Evolutionary conservation across 2,329 filamentous ascomycete species (phyloP), one percentile per base, ranked within the genome.

Genomic region (Epichloe glyceriae): DNA sequence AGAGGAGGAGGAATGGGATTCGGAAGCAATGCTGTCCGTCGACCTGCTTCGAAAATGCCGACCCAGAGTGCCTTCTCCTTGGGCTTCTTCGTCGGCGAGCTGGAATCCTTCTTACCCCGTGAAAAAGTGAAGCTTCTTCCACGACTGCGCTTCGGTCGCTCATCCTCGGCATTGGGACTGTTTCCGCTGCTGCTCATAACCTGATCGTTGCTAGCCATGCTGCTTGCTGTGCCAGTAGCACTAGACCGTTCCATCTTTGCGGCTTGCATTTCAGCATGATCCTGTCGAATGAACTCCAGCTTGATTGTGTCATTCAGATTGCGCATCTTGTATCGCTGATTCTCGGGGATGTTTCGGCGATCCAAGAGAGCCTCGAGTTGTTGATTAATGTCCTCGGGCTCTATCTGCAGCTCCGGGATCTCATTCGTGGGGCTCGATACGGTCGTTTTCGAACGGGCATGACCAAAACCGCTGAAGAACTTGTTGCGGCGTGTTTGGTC

Each of bases 281-380:
- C 87, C 64, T 95, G 90, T 49, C 85, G 83, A 60, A 97, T 89
- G 60, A 98, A 94, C 62, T 97, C 90, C 63, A 89, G 87, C 69
- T 98, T 98, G 71, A 97, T 90, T 37, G 86, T 85, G 56, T 88
- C 78, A 55, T 87, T 88, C 53, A 98, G 73, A 51, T 83, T 90
- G 44, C 91, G 80, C 89, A 98, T 96, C 70, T 94, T 94, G 66
- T 91, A 88, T 50, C 91, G 79, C 74, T 95, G 89, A 56, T 95
- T 86, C 61, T 94, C 87, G 3, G 91, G 90, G 50, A 97, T 95
- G 61, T 97, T 95, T 56, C 91, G 80, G 17, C 90, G 82, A 64
- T 95, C 88, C 67, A 95, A 65, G 67, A 80, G 75, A 3, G 76
- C 79, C 59, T 83, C 79, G 46, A 81, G 73, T 55, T 80, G 76